Percentiles rank a stretch among this genome's conserved stretches.
phyloP scores from a whole-genome alignment of 768 basidiomycete genomes.

The Leccinellum luteum region DNA sequence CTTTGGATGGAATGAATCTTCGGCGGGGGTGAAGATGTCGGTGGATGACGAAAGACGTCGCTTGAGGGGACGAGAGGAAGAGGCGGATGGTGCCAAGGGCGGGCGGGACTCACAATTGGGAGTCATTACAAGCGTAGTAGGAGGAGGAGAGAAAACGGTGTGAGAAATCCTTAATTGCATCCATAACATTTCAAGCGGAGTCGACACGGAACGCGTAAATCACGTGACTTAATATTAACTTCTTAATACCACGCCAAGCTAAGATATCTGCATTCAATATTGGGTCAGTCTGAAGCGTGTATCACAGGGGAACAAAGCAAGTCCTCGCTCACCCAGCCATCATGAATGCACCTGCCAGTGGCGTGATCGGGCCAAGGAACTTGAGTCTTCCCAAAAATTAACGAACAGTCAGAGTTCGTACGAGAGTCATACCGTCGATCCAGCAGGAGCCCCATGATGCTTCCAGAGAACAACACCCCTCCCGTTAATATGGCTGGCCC shows the following conservation, averaged over 20 bases:
- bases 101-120: conserved; percentile 1
- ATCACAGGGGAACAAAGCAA: not conserved
- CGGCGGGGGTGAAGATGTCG: conserved; percentile 59
- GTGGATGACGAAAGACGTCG: conserved; percentile 46
- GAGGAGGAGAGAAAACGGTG: conserved; percentile 17
- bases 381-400: conserved; percentile 36
- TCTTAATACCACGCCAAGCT: conserved; percentile 49
- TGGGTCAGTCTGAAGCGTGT: conserved; percentile 8
- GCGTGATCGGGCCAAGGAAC: conserved; percentile 63
- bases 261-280: conserved; percentile 47
- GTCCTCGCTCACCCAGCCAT: conserved; percentile 57
- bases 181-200: conserved; percentile 42
- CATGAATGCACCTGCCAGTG: conserved; percentile 61
- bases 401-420: not conserved
- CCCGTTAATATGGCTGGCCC: conserved; percentile 65
- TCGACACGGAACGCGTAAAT: conserved; percentile 42
- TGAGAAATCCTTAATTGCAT: conserved; percentile 19
- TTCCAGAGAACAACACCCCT: conserved; percentile 58
- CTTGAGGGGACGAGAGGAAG: conserved; percentile 40
- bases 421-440: conserved; percentile 35
- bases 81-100: conserved; percentile 16
- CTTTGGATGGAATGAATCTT: conserved; percentile 61
- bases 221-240: conserved; percentile 36
- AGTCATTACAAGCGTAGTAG: not conserved
- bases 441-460: conserved; percentile 55